Evolutionary conservation across 2,329 filamentous ascomycete species (phyloP), one percentile per base, ranked within the genome.

Genomic region (Apiospora rasikravindrae): DNA sequence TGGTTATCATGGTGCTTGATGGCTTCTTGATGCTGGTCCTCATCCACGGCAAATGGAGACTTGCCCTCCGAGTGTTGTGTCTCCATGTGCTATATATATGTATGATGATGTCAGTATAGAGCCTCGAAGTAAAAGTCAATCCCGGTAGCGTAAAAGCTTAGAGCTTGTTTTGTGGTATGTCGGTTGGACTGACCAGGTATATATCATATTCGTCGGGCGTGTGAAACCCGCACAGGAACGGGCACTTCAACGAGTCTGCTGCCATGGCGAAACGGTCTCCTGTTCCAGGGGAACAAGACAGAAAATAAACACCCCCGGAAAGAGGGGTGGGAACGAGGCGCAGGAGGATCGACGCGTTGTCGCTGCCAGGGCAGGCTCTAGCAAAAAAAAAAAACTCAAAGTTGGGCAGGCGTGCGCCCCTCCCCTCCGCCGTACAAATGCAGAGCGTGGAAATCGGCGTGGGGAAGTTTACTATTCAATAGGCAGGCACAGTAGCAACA

Each of bases 211-310:
- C 82, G 13, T 53, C 73, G 10, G 76, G 75, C 37, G 80, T 75
- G 70, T 77, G 72, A 71, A 74, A 82, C 44, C 80, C 82, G 75
- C 84, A 85, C 73, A 40, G 29, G 14, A 85, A 83, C 19, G 84
- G 84, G 74, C 84, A 85, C 29, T 68, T 33, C 19, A 68, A 11
- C 57, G 33, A 45, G n/a, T 45, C 40, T 29, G 44, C 66, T 26
- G 64, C 37, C 66, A 45, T 45, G 16, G 6, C 10, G 57, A 13
- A 33, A 37, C 33, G 7, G 47, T 7, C 53, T 61, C 53, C 53
- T 45, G 64, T 45, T 37, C 8, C 33, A 40, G 19, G 24, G 53
- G 33, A 22, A 44, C 42, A 19, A 14, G 22, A 40, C 2, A n/a
- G 19, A 13, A 44, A 26, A 42, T 8, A 26, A 66, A 40, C 13